phyloP scores from a whole-genome alignment of 441 rosid species.

The Arabidopsis lyrata region DNA sequence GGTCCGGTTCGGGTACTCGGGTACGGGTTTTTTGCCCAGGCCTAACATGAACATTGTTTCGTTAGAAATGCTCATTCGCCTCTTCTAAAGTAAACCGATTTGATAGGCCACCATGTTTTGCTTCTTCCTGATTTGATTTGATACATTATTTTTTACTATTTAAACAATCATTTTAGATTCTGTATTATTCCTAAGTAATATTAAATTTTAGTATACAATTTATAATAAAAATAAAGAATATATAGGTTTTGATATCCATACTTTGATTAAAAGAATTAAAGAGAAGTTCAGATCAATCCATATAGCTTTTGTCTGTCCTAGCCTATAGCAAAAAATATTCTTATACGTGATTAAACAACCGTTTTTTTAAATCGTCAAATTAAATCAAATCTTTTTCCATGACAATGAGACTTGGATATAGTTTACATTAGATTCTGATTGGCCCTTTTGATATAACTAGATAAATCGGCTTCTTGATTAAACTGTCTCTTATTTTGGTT shows the following conservation, averaged over 20 bases:
- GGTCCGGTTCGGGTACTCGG: too few relatives aligned
- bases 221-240: background rate
- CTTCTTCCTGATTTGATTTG: conserved; percentile 25
- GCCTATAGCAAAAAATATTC: conserved; percentile 17
- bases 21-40: too few relatives aligned
- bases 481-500: background rate
- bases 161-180: background rate
- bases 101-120: conserved; percentile 45
- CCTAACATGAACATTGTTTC: conserved; percentile 32
- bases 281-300: background rate
- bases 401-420: conserved; percentile 8
- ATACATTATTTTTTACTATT: background rate
- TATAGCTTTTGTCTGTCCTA: background rate
- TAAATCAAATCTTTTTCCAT: background rate
- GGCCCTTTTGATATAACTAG: background rate
- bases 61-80: conserved; percentile 29
- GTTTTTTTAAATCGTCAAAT: background rate
- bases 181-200: background rate
- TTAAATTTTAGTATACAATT: background rate
- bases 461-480: background rate
- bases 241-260: background rate
- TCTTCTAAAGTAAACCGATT: conserved; percentile 35
- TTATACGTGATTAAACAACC: background rate
- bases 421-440: background rate
- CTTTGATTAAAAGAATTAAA: background rate